Evolutionary conservation across 2,329 filamentous ascomycete species (phyloP).

Genomic region (Chaetomium sp.): DNA sequence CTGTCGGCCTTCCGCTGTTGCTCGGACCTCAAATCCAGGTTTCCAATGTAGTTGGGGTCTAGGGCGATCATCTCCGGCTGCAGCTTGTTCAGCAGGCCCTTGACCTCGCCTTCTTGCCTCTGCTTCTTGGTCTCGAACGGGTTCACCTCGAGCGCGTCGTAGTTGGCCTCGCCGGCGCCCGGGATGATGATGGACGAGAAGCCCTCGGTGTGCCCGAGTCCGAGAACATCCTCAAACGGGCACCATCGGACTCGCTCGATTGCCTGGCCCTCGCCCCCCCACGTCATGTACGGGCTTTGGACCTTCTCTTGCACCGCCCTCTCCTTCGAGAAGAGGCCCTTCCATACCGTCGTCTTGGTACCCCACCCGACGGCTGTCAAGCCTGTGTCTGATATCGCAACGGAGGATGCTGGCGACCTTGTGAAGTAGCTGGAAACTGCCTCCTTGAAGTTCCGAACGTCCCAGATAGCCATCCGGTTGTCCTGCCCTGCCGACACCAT

Average conservation of each 20-base stretch:
- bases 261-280: conserved; percentile 81
- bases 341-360: conserved; percentile 87
- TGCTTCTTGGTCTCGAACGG: conserved; percentile 94
- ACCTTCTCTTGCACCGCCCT: conserved; percentile 73
- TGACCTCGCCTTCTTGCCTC: conserved; percentile 89
- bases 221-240: conserved; percentile 90
- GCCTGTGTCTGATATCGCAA: conserved; percentile 86
- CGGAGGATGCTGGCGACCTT: conserved; percentile 75
- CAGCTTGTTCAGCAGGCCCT: conserved; percentile 87
- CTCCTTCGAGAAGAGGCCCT: conserved; percentile 79
- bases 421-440: conserved; percentile 82
- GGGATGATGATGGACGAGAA: conserved; percentile 91
- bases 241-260: conserved; percentile 88
- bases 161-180: conserved; percentile 95
- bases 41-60: conserved; percentile 89
- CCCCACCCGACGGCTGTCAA: conserved; percentile 90
- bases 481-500: conserved; percentile 95
- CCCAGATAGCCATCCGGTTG: conserved; percentile 91
- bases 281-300: conserved; percentile 87
- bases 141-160: conserved; percentile 89
- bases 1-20: conserved; percentile 75
- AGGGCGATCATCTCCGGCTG: conserved; percentile 96
- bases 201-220: conserved; percentile 78
- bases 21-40: conserved; percentile 78
- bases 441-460: conserved; percentile 90